Conservation (phyloP, 805 yeast species). For the Suhomyces pyralidae region DNA sequence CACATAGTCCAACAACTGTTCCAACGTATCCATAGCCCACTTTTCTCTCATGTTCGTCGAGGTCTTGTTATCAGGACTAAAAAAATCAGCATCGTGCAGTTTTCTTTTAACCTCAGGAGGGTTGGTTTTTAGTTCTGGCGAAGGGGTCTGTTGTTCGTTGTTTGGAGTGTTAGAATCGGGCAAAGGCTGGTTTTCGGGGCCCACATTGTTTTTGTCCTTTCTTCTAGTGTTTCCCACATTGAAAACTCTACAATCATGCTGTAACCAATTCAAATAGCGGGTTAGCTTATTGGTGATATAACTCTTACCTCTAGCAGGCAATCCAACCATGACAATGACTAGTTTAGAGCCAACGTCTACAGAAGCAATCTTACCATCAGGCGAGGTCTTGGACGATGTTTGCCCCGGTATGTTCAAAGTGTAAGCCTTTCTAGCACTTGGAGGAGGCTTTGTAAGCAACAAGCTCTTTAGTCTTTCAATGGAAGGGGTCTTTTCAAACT, state of each 20-base stretch:
- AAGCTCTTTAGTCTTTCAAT: slow-evolving; percentile 37
- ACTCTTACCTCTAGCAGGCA: slow-evolving; percentile 93
- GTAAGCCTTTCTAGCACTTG: slow-evolving; percentile 59
- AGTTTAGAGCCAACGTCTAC: slow-evolving; percentile 77
- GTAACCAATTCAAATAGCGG: slow-evolving; percentile 89
- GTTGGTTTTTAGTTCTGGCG: slow-evolving; percentile 9
- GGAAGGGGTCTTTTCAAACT: slow-evolving; percentile 40
- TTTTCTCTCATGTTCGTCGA: slow-evolving; percentile 72
- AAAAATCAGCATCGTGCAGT: slow-evolving; percentile 76
- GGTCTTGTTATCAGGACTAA: slow-evolving; percentile 71
- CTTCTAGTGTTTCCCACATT: slow-evolving; percentile 95
- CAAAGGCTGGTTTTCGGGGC: slow-evolving; percentile 66
- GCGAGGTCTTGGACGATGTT: slow-evolving; percentile 73
- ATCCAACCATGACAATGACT: slow-evolving; percentile 94
- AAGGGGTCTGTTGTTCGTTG: slow-evolving; percentile 22
- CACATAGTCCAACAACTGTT: slow-evolving; percentile 76
- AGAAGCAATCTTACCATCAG: slow-evolving; percentile 65
- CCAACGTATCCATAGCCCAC: slow-evolving; percentile 96
- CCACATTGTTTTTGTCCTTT: slow-evolving; percentile 59
- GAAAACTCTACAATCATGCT: slow-evolving; percentile 85
- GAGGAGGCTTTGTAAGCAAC: slow-evolving; percentile 35
- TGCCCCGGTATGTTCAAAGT: slow-evolving; percentile 92
- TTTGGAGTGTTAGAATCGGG: slow-evolving; percentile 41
- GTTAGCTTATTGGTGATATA: slow-evolving; percentile 89
- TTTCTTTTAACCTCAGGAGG: slow-evolving; percentile 17